Evolutionary conservation across 768 basidiomycete genomes (phyloP).

Genomic region (Leucocoprinus sp.): DNA sequence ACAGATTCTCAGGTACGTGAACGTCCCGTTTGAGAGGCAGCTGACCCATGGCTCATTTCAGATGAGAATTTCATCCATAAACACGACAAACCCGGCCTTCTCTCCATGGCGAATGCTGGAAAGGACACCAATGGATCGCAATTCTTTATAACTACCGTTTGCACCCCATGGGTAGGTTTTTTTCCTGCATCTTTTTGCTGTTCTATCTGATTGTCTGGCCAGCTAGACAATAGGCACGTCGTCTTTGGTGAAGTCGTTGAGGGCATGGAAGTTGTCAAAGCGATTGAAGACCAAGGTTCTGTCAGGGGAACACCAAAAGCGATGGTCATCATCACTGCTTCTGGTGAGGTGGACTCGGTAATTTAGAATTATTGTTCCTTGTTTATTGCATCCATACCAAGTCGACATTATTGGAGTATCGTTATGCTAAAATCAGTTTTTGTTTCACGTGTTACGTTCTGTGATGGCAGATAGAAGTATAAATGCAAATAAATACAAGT

Average conservation of each 20-base stretch:
- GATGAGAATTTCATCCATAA: slow-evolving; percentile 79
- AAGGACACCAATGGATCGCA: slow-evolving; percentile 76
- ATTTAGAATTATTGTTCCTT: no score
- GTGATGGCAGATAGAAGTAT: no score
- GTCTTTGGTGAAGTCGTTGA: slow-evolving; percentile 66
- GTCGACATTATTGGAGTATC: no score
- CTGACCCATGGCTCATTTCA: slow-evolving; percentile 13
- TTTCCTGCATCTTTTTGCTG: background rate
- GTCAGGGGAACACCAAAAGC: slow-evolving; percentile 28
- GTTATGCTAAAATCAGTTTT: no score
- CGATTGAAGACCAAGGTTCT: slow-evolving; percentile 42
- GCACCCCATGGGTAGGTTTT: slow-evolving; percentile 50
- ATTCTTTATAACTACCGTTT: slow-evolving; percentile 73
- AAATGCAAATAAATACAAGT: no score
- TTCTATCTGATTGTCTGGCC: background rate
- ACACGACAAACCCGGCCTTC: slow-evolving; percentile 56
- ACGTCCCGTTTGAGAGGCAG: background rate
- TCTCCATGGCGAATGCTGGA: slow-evolving; percentile 86
- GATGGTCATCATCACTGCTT: slow-evolving; percentile 50
- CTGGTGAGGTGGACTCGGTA: slow-evolving; percentile 30
- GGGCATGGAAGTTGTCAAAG: slow-evolving; percentile 57
- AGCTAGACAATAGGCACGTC: slow-evolving; percentile 52
- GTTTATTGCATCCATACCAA: no score
- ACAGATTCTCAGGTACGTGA: slow-evolving; percentile 59
- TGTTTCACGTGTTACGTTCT: no score